Evolutionary conservation across 208 protist species (phyloP), one percentile per base, ranked within the genome.

Genomic region (Acanthamoeba pearcei): DNA sequence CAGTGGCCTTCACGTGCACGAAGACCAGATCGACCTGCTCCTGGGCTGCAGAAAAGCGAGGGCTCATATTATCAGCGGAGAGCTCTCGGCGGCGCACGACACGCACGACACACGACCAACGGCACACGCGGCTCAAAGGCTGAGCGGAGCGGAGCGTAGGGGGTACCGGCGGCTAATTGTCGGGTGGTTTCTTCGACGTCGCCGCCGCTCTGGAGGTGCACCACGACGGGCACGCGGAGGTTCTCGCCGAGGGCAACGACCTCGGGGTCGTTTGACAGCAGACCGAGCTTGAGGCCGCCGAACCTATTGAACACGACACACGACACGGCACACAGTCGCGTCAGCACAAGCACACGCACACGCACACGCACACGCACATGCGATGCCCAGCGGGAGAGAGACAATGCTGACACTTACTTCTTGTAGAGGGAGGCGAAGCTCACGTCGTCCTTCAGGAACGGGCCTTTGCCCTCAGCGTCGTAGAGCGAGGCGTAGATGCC

Each of bases 391-490:
- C 38, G 38, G 38, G 38, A 38, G 38, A 38, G 38, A 38, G 29
- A 12, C 17, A 74, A 15, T 2, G 8, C 49, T 1, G 12, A 12
- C 24, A 1, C 19, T 6, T 29, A 74, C 70, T 78, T 78, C 19
- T 78, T 15, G 70, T 78, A 78, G 70, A 78, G 70, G 70, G 70
- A 35, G 70, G 70, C 5, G 70, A 78, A 42, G 70, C 13, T 35
- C 19, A 46, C 70, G 12, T 78, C 70, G 12, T 15, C 70, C 29
- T 42, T 6, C 29, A 78, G 0, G 70, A 49, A 46, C 15, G 70
- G 70, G n/a, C 70, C 70, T 22, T 13, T 13, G 32, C 70, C 70
- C 70, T 78, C 70, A 12, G 27, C 38, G 70, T 78, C 38, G 29
- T 78, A 78, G 70, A 78, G 70, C 70, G 70, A 35, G 8, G 2